phyloP scores from a whole-genome alignment of 805 yeast species.

The Ogataea neopini region DNA sequence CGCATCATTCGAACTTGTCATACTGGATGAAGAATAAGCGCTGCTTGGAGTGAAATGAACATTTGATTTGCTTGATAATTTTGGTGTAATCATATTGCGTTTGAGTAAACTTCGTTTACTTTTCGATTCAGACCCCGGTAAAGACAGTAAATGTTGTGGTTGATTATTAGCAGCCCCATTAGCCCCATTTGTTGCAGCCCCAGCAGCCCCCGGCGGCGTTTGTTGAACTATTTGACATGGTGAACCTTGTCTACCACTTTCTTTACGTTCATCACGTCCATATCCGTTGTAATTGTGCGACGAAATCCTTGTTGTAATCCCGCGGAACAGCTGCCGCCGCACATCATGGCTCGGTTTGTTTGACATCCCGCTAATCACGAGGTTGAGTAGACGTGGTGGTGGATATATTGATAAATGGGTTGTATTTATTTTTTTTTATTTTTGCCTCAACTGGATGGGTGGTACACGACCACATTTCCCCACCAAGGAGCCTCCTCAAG shows the following conservation, averaged over 20 bases:
- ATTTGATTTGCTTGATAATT: constrained; percentile 22
- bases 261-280: constrained; percentile 21
- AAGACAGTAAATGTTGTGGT: constrained; percentile 12
- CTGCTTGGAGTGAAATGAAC: constrained; percentile 26
- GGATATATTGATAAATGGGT: background rate
- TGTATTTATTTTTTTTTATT: background rate
- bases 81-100: constrained; percentile 27
- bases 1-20: constrained; percentile 21
- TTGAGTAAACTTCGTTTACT: constrained; percentile 19
- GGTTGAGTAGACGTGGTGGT: background rate
- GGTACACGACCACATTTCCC: background rate
- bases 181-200: constrained; percentile 3
- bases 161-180: constrained; percentile 1
- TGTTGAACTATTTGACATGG: constrained; percentile 3
- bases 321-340: constrained; percentile 36
- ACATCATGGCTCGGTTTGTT: constrained; percentile 32
- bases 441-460: background rate
- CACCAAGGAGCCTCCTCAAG: no score
- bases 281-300: constrained; percentile 22
- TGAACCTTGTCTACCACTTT: constrained; percentile 11
- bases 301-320: constrained; percentile 34
- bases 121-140: constrained; percentile 11
- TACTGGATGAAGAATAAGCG: constrained; percentile 25
- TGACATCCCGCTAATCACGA: constrained; percentile 20
- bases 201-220: constrained; percentile 5